Conservation (phyloP, 1,284 basidiomycete genomes). For the Trametes versicolor region DNA sequence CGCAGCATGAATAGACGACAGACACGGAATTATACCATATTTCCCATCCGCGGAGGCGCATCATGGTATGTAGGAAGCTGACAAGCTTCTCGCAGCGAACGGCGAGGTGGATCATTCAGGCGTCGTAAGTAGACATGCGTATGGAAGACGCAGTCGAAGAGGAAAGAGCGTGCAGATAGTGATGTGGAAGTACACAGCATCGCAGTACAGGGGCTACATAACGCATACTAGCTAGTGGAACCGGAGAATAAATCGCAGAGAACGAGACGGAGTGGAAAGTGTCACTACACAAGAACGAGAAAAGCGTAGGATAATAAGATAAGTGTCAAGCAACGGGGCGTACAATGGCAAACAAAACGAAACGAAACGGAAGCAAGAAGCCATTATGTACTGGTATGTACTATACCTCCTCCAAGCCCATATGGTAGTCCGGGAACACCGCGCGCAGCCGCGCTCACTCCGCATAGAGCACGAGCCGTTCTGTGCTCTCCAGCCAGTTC, state of each 20-base stretch:
- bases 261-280: conserved; percentile 23
- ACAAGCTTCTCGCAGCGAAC: no score
- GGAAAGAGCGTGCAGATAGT: conserved; percentile 19
- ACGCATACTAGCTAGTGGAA: conserved; percentile 29
- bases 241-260: conserved; percentile 18
- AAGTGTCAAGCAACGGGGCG: conserved; percentile 35
- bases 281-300: conserved; percentile 27
- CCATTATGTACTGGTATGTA: conserved; percentile 30
- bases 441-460: conserved; percentile 51
- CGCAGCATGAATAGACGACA: no score
- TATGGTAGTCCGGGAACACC: conserved; percentile 8
- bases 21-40: no score
- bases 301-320: conserved; percentile 42
- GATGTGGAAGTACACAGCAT: conserved; percentile 22
- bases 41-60: background rate
- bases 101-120: no score
- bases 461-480: conserved; percentile 91
- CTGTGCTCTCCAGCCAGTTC: conserved; percentile 85
- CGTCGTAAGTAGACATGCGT: background rate
- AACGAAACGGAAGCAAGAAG: conserved; percentile 24
- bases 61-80: background rate
- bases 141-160: background rate
- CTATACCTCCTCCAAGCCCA: conserved; percentile 12
- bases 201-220: conserved; percentile 34
- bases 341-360: conserved; percentile 23